These are phyloP conservation scores for Parachlorella kessleri DNA, from an alignment of 139 green algal genomes.

Conservation along the genomic window DNA sequence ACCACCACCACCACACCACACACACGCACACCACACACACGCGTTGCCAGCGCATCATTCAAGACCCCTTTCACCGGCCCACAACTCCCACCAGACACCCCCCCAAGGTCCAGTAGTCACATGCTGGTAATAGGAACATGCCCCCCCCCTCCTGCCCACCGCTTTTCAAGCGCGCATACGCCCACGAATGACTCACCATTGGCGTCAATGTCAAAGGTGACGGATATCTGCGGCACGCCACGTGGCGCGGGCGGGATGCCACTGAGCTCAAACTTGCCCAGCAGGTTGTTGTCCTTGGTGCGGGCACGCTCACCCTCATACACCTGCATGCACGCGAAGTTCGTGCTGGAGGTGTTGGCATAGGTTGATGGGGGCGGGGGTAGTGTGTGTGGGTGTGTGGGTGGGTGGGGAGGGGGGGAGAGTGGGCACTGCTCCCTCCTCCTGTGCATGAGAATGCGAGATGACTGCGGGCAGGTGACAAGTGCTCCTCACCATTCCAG, in stretches of 20 bases:
- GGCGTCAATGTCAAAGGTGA: constrained; percentile 98
- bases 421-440: not conserved
- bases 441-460: too few species aligned
- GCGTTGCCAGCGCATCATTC: too few species aligned
- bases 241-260: constrained; percentile 96
- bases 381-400: not conserved
- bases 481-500: too few species aligned
- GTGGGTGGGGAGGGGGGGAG: not conserved
- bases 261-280: constrained; percentile 98
- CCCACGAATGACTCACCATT: constrained; percentile 62
- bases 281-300: constrained; percentile 96
- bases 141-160: not conserved
- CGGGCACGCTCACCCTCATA: constrained; percentile 80
- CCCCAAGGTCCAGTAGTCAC: too few species aligned
- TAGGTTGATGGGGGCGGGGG: not conserved
- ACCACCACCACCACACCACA: not conserved
- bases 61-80: too few species aligned
- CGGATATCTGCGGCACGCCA: constrained; percentile 96
- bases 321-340: constrained; percentile 89
- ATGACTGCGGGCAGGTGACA: too few species aligned
- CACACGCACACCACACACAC: not conserved
- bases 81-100: too few species aligned
- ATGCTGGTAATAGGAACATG: too few species aligned
- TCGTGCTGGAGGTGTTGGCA: not conserved
- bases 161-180: not conserved